Evolutionary conservation across 768 basidiomycete genomes (phyloP).

Genomic region (Pisolithus albus): DNA sequence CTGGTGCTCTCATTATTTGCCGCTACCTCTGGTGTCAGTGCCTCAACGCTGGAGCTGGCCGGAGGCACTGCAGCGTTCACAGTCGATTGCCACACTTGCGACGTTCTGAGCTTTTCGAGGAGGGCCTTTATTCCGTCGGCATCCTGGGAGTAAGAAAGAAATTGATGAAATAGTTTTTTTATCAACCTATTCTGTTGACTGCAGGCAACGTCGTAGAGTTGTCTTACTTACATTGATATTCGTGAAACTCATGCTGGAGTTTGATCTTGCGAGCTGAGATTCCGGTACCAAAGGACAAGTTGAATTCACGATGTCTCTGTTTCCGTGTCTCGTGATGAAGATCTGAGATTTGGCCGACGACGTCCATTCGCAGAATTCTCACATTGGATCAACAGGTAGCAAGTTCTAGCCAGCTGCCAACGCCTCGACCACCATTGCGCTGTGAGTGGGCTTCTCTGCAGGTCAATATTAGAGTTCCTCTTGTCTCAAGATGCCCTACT

Average conservation of each 20-base stretch:
- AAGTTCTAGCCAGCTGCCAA: too few relatives aligned
- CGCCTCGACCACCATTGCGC: too few relatives aligned
- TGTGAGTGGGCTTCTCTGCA: too few relatives aligned
- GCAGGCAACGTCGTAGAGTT: not conserved
- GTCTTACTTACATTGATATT: slow-evolving; percentile 55
- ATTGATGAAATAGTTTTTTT: not conserved
- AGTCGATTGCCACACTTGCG: slow-evolving; percentile 62
- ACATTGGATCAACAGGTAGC: too few relatives aligned
- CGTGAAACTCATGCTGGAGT: slow-evolving; percentile 35
- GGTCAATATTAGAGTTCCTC: too few relatives aligned
- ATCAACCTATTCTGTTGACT: not conserved
- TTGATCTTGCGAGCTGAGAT: not conserved
- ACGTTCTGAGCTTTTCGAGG: slow-evolving; percentile 60
- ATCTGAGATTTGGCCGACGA: too few relatives aligned
- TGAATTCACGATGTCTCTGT: not conserved
- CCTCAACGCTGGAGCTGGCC: slow-evolving; percentile 1
- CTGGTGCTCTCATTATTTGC: not conserved
- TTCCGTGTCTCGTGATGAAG: too few relatives aligned
- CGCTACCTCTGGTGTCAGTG: slow-evolving; percentile 3
- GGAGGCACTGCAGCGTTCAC: slow-evolving; percentile 13
- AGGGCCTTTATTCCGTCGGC: slow-evolving; percentile 59
- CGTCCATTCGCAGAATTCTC: too few relatives aligned
- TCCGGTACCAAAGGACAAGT: not conserved
- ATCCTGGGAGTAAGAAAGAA: slow-evolving; percentile 38
- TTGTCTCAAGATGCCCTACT: too few relatives aligned